Base-by-base conservation (phyloP, 805 yeast genomes). In the Saturnispora diversa region DNA sequence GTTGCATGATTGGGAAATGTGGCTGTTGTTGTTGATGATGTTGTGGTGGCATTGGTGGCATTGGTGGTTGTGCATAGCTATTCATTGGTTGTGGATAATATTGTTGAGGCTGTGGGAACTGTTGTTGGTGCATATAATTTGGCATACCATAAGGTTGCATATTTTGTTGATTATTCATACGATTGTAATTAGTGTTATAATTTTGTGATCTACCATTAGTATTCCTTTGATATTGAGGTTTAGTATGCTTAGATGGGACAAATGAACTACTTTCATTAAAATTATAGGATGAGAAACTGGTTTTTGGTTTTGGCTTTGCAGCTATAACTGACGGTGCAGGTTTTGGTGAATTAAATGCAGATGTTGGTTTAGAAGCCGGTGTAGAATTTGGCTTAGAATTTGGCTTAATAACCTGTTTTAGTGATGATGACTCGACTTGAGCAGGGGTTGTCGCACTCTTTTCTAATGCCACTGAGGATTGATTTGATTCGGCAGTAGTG, bases 101-200 rank as follows among this genome's bases (percentile, higher is more conserved):
- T 16, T 15, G 24, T 22, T 37, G 21, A 21, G 28, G 40, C 17
- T 22, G 32, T 11, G 23, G 32, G 2, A 26, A 26, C 22, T 35
- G 50, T 16, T 43, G 50, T 3, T 48, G 49, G 11, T 44, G 32
- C 12, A 25, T 15, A 11, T 24, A 19, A n/a, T 21, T 22, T 22
- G 25, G 39, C 9, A 15, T 16, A 22, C 23, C 27, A 62, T 15
- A 82, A 79, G 6, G 92, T 87, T 45, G 80, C 62, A 45, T 79
- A 64, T 51, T 81, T 87, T 15, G 68, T 60, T 6, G 94, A 17
- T 30, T 21, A 19, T 30, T 30, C 6, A 30, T 11, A n/a, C 19
- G 17, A 17, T 30, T 30, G 12, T 30, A 30, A 6, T 30, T 30
- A 19, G n/a, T n/a, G n/a, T 30, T 30, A 17, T 30, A 30, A 71